phyloP scores from a whole-genome alignment of 23 red algal species.

The Cyanidioschyzon merolae region DNA sequence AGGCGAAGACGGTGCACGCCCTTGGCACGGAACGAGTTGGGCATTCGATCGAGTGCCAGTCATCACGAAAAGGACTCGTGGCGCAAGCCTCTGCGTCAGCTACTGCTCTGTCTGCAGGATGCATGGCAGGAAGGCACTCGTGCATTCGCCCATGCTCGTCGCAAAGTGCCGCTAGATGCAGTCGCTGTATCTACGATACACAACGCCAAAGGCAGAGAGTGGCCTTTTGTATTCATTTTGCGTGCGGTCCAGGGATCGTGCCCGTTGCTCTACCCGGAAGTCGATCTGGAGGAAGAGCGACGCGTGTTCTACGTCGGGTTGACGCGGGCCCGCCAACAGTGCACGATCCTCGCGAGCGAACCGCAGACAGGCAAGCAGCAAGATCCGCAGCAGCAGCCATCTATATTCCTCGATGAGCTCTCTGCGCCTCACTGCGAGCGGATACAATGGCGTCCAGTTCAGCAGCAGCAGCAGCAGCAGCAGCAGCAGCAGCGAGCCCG shows the following conservation, averaged over 20 bases:
- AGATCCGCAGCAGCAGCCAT: not conserved
- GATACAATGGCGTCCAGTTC: not conserved
- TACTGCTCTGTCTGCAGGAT: not conserved
- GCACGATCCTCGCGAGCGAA: not conserved
- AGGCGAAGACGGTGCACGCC: not conserved
- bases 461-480: not conserved
- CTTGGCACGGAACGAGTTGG: not conserved
- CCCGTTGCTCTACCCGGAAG: not conserved
- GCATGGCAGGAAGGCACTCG: not conserved
- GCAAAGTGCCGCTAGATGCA: not conserved
- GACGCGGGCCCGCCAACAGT: not conserved
- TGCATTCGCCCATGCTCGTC: not conserved
- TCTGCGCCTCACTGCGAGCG: not conserved
- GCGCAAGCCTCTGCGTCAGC: not conserved
- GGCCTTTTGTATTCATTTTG: conserved; percentile 7
- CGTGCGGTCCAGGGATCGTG: not conserved
- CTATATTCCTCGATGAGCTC: conserved; percentile 1
- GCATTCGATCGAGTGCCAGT: not conserved
- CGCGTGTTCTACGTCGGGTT: conserved; percentile 12
- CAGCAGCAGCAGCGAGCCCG: too few species aligned
- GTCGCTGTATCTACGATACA: conserved; percentile 8
- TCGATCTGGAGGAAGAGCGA: conserved; percentile 6
- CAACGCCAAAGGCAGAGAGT: conserved; percentile 15
- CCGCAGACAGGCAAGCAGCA: not conserved
- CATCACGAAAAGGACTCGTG: not conserved